These are phyloP conservation scores for Cutaneotrichosporon cavernicola DNA, from an alignment of 1,284 basidiomycete genomes.

Conservation along the genomic window DNA sequence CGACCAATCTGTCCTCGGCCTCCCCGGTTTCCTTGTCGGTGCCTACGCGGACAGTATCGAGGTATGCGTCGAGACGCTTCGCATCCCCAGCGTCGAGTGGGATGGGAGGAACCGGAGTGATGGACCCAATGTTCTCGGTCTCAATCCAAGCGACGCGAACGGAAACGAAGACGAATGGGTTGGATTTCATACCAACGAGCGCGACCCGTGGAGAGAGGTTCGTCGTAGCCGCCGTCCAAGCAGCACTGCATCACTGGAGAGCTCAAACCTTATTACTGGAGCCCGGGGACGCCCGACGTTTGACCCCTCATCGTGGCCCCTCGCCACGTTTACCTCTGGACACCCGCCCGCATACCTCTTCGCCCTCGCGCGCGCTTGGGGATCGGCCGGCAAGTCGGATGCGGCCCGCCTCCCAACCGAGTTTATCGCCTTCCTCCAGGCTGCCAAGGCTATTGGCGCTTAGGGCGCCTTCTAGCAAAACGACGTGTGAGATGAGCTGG, in stretches of 20 bases:
- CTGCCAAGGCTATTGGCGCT: neutral
- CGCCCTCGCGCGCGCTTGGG: neutral
- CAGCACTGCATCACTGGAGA: too few species aligned
- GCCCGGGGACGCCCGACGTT: neutral
- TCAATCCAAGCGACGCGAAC: too few species aligned
- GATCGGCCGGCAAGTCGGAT: neutral
- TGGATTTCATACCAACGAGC: neutral
- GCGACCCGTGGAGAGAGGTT: neutral
- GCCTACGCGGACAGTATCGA: neutral
- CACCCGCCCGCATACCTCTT: slow-evolving; percentile 4
- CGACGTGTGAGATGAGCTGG: too few species aligned
- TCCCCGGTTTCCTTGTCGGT: slow-evolving; percentile 4
- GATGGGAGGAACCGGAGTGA: too few species aligned
- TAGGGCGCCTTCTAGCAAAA: too few species aligned
- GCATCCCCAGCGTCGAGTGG: neutral
- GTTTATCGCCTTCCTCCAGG: neutral
- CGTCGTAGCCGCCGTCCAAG: too few species aligned
- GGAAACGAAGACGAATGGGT: neutral
- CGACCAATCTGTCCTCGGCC: neutral
- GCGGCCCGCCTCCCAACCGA: neutral
- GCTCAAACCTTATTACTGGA: neutral
- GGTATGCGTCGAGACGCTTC: neutral
- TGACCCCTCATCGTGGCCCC: neutral
- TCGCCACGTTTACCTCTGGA: neutral
- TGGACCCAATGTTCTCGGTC: too few species aligned